Evolutionary conservation across 176 grass and related monocot species (phyloP).

Genomic region (Oryza longistaminata): DNA sequence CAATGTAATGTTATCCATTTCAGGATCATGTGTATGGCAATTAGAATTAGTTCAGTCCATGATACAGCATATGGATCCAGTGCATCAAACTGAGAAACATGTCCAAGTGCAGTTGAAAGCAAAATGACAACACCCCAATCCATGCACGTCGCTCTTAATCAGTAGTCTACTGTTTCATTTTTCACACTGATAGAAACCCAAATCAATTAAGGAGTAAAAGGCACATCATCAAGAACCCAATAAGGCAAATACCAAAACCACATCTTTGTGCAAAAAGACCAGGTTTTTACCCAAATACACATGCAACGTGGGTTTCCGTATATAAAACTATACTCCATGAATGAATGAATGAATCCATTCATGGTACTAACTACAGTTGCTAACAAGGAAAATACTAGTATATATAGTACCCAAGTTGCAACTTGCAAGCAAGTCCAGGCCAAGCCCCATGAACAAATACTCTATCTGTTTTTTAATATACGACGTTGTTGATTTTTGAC

Average conservation of each 20-base stretch:
- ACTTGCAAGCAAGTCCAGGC: neutral
- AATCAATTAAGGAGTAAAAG: neutral
- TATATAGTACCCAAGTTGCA: neutral
- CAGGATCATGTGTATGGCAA: neutral
- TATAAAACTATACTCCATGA: too few relatives aligned
- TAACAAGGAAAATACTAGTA: neutral
- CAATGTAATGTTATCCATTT: neutral
- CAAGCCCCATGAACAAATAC: neutral
- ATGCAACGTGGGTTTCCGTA: neutral
- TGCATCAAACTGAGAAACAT: conserved; percentile 31
- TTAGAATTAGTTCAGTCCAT: neutral
- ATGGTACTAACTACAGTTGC: neutral
- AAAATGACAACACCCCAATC: neutral
- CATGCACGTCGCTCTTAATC: neutral
- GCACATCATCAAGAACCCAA: neutral
- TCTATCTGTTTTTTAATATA: too few relatives aligned
- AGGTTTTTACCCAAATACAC: neutral
- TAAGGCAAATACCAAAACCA: neutral
- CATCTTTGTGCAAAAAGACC: neutral
- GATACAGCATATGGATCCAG: conserved; percentile 5
- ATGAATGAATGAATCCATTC: too few relatives aligned
- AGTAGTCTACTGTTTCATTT: neutral
- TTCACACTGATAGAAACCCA: neutral
- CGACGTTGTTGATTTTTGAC: too few relatives aligned
- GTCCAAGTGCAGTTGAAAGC: neutral